A percentile compares a stretch with the other conserved stretches of the same genome.
phyloP scores from a whole-genome alignment of 306 rosid species.

The Corylus avellana region DNA sequence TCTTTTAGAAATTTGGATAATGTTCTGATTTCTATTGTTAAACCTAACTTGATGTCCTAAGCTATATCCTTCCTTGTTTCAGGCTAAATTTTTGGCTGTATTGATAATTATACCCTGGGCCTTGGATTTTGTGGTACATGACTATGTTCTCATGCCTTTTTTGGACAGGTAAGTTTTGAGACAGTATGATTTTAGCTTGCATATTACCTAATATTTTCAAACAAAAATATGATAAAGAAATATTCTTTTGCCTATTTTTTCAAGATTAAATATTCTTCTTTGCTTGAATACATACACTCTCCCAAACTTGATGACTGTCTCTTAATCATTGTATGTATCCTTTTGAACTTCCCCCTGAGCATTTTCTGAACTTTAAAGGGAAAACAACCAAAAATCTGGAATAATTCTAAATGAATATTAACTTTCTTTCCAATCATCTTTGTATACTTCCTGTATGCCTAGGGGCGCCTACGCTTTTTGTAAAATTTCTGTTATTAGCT shows the following conservation, averaged over 20 bases:
- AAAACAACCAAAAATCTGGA: too few relatives aligned
- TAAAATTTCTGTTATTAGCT: too few relatives aligned
- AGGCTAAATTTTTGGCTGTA: slow-evolving; percentile 88
- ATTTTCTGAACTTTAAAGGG: too few relatives aligned
- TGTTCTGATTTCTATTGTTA: slow-evolving; percentile 15
- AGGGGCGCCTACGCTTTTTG: too few relatives aligned
- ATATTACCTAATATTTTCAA: background rate
- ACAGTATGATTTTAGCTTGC: background rate
- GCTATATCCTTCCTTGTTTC: slow-evolving; percentile 34
- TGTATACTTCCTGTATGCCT: too few relatives aligned
- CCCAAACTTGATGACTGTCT: background rate
- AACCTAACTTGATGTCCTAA: background rate
- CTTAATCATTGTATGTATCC: too few relatives aligned
- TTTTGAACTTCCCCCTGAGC: background rate
- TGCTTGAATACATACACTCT: background rate
- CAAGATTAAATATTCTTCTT: background rate
- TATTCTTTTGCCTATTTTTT: slow-evolving; percentile 9
- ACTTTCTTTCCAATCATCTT: too few relatives aligned
- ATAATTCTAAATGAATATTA: too few relatives aligned
- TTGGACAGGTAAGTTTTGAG: slow-evolving; percentile 68
- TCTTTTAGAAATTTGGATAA: slow-evolving; percentile 10
- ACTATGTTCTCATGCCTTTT: slow-evolving; percentile 91
- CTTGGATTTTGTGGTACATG: slow-evolving; percentile 88
- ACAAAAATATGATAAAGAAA: background rate
- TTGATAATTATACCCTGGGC: slow-evolving; percentile 86